A percentile compares a stretch with the other conserved stretches of the same genome.
Conservation (phyloP, 2,329 filamentous ascomycete genomes). For the Colletotrichum limetticola region DNA sequence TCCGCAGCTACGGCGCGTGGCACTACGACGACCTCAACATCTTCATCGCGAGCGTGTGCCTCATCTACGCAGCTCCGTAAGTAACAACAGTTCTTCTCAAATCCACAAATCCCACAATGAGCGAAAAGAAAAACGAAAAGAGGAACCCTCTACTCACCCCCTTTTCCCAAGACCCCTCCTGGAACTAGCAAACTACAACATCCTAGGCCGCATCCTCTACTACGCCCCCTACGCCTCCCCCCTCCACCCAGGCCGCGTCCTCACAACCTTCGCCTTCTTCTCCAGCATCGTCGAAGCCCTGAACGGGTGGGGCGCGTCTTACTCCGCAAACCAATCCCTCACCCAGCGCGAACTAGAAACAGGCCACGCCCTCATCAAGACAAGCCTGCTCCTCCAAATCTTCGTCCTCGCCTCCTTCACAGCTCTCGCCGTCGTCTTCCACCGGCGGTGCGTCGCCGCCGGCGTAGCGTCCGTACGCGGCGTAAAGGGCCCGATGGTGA, state of each 20-base stretch:
- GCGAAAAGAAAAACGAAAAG: no score
- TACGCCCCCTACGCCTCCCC: constrained; percentile 70
- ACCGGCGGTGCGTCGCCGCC: constrained; percentile 53
- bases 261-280: constrained; percentile 58
- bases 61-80: constrained; percentile 49
- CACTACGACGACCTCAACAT: constrained; percentile 44
- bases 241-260: constrained; percentile 55
- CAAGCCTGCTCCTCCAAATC: constrained; percentile 65
- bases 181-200: constrained; percentile 70
- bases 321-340: constrained; percentile 57
- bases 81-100: constrained; percentile 8
- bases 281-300: constrained; percentile 60
- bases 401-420: constrained; percentile 62
- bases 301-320: constrained; percentile 59
- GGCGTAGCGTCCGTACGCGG: constrained; percentile 44
- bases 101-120: neutral
- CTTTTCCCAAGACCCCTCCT: constrained; percentile 59
- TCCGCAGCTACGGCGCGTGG: constrained; percentile 48
- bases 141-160: neutral
- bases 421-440: constrained; percentile 59
- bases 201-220: constrained; percentile 68
- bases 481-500: constrained; percentile 52
- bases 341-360: constrained; percentile 48
- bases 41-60: constrained; percentile 48
- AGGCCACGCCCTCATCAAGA: constrained; percentile 60